phyloP scores from a whole-genome alignment of 1,284 basidiomycete genomes.

The Ganoderma multipileum region DNA sequence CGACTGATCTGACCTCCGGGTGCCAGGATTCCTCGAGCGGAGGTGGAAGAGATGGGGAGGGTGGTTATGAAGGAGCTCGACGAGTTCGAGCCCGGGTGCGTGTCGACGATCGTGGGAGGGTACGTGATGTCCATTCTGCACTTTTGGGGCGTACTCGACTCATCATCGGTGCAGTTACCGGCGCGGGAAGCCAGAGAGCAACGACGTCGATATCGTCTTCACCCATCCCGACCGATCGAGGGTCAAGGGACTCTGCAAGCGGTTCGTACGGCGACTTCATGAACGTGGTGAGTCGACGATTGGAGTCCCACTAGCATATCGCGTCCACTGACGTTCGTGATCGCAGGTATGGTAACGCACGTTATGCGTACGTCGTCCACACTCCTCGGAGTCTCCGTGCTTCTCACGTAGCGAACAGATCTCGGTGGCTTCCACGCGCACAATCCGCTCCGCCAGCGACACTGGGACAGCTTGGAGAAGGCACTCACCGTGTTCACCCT shows the following conservation, averaged over 20 bases:
- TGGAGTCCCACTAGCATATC: neutral
- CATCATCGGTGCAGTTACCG: slow-evolving; percentile 59
- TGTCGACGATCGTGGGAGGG: slow-evolving; percentile 77
- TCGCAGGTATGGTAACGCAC: slow-evolving; percentile 66
- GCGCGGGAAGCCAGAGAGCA: slow-evolving; percentile 74
- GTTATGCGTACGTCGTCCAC: slow-evolving; percentile 61
- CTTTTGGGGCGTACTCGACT: neutral
- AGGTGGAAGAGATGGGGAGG: slow-evolving; percentile 71
- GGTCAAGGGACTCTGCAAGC: slow-evolving; percentile 53
- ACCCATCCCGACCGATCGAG: slow-evolving; percentile 63
- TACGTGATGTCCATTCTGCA: slow-evolving; percentile 39
- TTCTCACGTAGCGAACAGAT: slow-evolving; percentile 41
- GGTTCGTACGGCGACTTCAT: slow-evolving; percentile 37
- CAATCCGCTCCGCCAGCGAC: slow-evolving; percentile 57
- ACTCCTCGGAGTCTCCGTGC: neutral
- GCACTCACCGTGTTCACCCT: slow-evolving; percentile 72
- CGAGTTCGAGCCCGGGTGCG: slow-evolving; percentile 62
- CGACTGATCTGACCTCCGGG: neutral
- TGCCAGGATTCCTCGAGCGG: slow-evolving; percentile 64
- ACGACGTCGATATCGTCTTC: slow-evolving; percentile 84
- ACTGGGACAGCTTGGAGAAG: slow-evolving; percentile 76
- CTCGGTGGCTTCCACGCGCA: slow-evolving; percentile 63
- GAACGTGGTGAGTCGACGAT: slow-evolving; percentile 52
- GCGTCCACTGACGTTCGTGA: neutral
- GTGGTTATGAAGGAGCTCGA: slow-evolving; percentile 65